Base-by-base conservation (phyloP, 352 stramenopile species). In the Plasmopara muralis region DNA sequence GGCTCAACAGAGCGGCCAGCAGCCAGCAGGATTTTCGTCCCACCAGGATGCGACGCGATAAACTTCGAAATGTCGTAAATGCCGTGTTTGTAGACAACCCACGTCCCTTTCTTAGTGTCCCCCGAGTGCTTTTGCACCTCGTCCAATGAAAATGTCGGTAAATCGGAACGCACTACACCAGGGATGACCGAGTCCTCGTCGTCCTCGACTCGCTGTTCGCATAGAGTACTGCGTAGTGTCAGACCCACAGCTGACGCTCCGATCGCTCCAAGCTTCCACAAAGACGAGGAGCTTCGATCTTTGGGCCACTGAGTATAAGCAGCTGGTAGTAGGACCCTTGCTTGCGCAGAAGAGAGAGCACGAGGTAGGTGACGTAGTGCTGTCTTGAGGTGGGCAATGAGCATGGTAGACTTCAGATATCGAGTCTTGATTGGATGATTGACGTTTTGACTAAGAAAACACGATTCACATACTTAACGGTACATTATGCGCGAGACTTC, bases 61-160 rank as follows among this genome's bases (percentile, higher is more conserved):
- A 99, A 99, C 54, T 95, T 76, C 5, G 95, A 98, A 40, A 98
- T 95, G 72, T 99, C 94, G 73, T 98, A 99, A 13, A 99, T 94
- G 35, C 89, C 85, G 56, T 93, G 72, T 14, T 72, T 79, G 65
- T 97, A 98, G 29, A 95, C 95, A 29, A 98, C 93, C 90, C 93
- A 98, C 42, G 87, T 82, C 45, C 89, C 78, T 42, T 70, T 85
- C 35, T 76, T 82, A 47, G 86, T 73, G 20, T 73, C 70, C 12
- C 74, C 78, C 18, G 76, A 85, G 57, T 93, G 80, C 42, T 72
- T 68, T 49, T 88, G 73, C 41, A 93, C 80, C 15, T 90, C 66
- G 4, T 82, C 70, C 6, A 91, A 68, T 14, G 74, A 65, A 52
- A 77, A 91, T 13, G 74, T 89, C 10, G 80, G 83, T 2, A 91